These are phyloP conservation scores for Aspergillus fructus DNA, from an alignment of 2,329 filamentous ascomycete species.

Conservation along the genomic window DNA sequence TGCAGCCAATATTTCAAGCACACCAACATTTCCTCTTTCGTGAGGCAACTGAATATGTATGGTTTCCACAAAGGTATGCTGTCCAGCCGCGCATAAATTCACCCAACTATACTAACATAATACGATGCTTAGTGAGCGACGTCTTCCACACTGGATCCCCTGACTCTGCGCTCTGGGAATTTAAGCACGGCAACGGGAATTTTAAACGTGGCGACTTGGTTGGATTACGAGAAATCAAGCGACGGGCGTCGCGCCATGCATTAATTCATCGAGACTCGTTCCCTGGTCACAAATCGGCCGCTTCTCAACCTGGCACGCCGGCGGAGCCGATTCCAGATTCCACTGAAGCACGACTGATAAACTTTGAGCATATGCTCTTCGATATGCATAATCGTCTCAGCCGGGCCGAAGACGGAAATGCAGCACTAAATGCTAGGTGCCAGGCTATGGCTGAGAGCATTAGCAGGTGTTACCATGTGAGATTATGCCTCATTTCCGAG, in stretches of 20 bases:
- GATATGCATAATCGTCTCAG: constrained; percentile 75
- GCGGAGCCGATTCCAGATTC: constrained; percentile 79
- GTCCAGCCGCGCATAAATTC: not conserved
- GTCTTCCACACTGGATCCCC: constrained; percentile 95
- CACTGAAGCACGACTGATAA: constrained; percentile 70
- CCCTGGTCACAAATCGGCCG: constrained; percentile 70
- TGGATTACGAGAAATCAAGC: constrained; percentile 90
- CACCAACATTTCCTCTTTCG: constrained; percentile 98
- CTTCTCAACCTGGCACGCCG: constrained; percentile 80
- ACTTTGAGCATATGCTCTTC: constrained; percentile 78
- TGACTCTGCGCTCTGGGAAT: constrained; percentile 95
- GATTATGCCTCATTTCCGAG: constrained; percentile 20
- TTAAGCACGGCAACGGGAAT: constrained; percentile 95
- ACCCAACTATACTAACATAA: constrained; percentile 10
- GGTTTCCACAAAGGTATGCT: constrained; percentile 92
- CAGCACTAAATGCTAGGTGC: constrained; percentile 76
- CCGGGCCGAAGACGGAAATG: constrained; percentile 79
- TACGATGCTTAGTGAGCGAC: constrained; percentile 71
- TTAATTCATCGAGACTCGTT: constrained; percentile 91
- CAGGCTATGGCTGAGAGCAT: constrained; percentile 80
- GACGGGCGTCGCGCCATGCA: constrained; percentile 86
- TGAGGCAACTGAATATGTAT: constrained; percentile 98
- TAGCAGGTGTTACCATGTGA: constrained; percentile 66
- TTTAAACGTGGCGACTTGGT: constrained; percentile 94
- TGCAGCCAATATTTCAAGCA: constrained; percentile 97